A percentile compares a stretch with the other conserved stretches of the same genome.
Conservation (phyloP, 2,329 filamentous ascomycete genomes). For the Pseudocercospora fijiensis region DNA sequence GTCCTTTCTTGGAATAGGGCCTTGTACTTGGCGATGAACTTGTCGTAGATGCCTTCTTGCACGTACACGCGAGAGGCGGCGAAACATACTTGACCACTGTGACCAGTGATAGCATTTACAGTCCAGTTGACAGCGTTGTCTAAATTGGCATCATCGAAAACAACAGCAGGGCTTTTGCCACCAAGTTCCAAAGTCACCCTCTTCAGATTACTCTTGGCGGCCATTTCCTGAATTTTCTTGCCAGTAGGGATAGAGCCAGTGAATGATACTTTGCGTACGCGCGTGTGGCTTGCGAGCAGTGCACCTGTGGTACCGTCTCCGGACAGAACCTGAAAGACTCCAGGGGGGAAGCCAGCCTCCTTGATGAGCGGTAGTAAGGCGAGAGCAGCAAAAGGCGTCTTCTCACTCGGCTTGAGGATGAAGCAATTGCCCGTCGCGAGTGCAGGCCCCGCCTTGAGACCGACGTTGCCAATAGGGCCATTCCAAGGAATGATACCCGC, state of each 20-base stretch:
- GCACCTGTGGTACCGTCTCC: constrained; percentile 61
- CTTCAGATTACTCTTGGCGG: constrained; percentile 57
- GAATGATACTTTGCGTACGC: constrained; percentile 63
- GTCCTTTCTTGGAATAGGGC: constrained; percentile 12
- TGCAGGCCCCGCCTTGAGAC: constrained; percentile 71
- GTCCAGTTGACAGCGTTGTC: constrained; percentile 58
- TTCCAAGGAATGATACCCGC: constrained; percentile 66
- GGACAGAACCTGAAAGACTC: constrained; percentile 60
- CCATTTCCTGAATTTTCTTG: constrained; percentile 56
- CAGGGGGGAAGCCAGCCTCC: constrained; percentile 59
- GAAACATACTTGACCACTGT: constrained; percentile 20
- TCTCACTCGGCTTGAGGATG: constrained; percentile 56
- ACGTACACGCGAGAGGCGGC: constrained; percentile 18
- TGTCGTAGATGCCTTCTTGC: constrained; percentile 19
- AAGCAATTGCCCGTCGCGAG: constrained; percentile 57
- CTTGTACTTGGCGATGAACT: constrained; percentile 21
- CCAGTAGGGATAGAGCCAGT: constrained; percentile 61
- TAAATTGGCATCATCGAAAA: constrained; percentile 41
- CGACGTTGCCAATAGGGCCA: constrained; percentile 68
- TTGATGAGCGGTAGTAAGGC: constrained; percentile 64
- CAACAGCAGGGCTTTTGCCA: constrained; percentile 54
- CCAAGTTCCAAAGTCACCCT: constrained; percentile 52
- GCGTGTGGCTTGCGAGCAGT: constrained; percentile 57
- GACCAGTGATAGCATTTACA: constrained; percentile 40
- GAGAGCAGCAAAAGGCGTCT: constrained; percentile 55